A percentile compares a stretch with the other conserved stretches of the same genome.
Evolutionary conservation across 768 basidiomycete genomes (phyloP).

Genomic region (Boletus rubroflammeus): DNA sequence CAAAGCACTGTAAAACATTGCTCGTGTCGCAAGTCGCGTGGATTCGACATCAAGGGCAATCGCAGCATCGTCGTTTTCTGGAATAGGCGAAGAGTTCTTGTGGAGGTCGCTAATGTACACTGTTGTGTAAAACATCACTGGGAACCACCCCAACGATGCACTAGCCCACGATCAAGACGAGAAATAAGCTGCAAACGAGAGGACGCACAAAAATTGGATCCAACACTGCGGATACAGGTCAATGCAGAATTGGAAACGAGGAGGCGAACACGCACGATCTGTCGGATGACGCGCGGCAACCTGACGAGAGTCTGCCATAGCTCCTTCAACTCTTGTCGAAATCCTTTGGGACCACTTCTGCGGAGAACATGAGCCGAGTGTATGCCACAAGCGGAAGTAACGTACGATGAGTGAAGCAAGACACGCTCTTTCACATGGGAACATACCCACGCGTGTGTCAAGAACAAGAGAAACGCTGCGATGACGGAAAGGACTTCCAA

Average conservation of each 20-base stretch:
- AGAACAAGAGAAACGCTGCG: slow-evolving; percentile 63
- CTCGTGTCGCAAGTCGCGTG: slow-evolving; percentile 79
- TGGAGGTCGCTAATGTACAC: slow-evolving; percentile 88
- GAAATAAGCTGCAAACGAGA: background rate
- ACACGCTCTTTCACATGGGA: slow-evolving; percentile 69
- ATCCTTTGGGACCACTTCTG: slow-evolving; percentile 27
- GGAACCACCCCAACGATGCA: slow-evolving; percentile 90
- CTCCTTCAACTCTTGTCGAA: slow-evolving; percentile 47
- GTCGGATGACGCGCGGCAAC: slow-evolving; percentile 70
- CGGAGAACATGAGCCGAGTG: slow-evolving; percentile 2
- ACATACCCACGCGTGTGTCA: slow-evolving; percentile 61
- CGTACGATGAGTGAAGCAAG: slow-evolving; percentile 44
- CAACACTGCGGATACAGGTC: slow-evolving; percentile 48
- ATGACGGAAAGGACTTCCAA: slow-evolving; percentile 78
- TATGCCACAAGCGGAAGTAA: background rate
- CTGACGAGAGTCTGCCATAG: slow-evolving; percentile 70
- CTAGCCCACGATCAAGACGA: slow-evolving; percentile 34
- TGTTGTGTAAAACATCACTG: slow-evolving; percentile 83
- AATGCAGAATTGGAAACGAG: slow-evolving; percentile 5
- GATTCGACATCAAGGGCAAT: slow-evolving; percentile 57
- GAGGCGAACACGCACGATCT: slow-evolving; percentile 57
- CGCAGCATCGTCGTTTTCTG: slow-evolving; percentile 29
- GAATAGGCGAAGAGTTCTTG: slow-evolving; percentile 43
- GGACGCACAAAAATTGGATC: slow-evolving; percentile 76
- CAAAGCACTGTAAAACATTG: slow-evolving; percentile 74